Evolutionary conservation across 2,329 filamentous ascomycete species (phyloP), one percentile per base, ranked within the genome.

Genomic region (Claviceps fusiformis): DNA sequence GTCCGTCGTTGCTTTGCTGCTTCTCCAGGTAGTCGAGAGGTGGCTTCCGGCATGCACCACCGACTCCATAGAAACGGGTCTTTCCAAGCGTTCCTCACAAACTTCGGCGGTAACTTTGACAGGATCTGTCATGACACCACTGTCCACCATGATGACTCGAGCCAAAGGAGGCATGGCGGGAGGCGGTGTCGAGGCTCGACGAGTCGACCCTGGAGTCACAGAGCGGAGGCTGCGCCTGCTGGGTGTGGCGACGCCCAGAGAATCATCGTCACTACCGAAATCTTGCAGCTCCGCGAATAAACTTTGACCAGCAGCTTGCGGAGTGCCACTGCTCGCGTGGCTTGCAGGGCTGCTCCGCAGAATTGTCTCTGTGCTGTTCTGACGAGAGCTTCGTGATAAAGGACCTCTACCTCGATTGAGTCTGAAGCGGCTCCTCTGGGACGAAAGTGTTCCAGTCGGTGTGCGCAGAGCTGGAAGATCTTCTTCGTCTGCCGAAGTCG

Each of bases 211-310:
- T 27, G 78, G 77, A 6, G 77, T 79, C 47, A 69, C 62, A 19
- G 71, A 75, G 47, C 74, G 74, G 27, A 70, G 62, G 57, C 73
- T 74, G 47, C 74, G 72, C 56, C 74, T 73, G 59, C 75, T 79
- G 31, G 81, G 81, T 35, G 80, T 83, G 31, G 72, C 77, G 39
- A 71, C 75, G 19, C 74, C 74, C 54, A 86, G 84, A 58, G 86
- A 85, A 57, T 89, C 87, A 59, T 89, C 87, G 61, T 86, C 85
- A 59, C 82, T 82, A 58, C 82, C 85, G 47, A 96, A 74, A 60
- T 89, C 88, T 54, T 87, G 89, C 46, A 98, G 78, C 69, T 98
- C 93, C 45, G 90, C 90, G 67, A 93, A 95, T 52, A 98, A 75
- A 64, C 87, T 97, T 73, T 95, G 88, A 17, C 81, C 70, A 17